phyloP scores from a whole-genome alignment of 257 asterid species.

The Anisodus acutangulus region DNA sequence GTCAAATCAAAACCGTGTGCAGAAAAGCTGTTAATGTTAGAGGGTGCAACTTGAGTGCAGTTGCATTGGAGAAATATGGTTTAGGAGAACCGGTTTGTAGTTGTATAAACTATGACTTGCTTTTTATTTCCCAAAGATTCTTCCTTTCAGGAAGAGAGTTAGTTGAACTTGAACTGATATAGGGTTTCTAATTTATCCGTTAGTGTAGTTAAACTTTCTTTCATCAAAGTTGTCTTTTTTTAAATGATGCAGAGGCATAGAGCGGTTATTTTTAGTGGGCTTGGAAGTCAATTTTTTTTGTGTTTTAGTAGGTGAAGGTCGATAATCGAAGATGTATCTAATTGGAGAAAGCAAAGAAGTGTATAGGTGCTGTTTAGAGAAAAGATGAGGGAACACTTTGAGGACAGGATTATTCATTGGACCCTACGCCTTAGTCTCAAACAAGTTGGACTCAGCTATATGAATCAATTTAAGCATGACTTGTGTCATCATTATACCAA shows the following conservation, averaged over 20 bases:
- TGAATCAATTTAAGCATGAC: slow-evolving; percentile 18
- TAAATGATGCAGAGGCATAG: not conserved
- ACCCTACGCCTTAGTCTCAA: not conserved
- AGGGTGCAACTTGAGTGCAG: not conserved
- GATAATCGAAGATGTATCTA: not conserved
- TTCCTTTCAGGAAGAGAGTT: not conserved
- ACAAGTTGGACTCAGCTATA: not conserved
- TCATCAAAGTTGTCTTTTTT: slow-evolving; percentile 5
- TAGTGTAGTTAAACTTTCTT: not conserved
- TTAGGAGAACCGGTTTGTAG: not conserved
- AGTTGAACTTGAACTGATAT: not conserved
- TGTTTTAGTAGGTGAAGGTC: not conserved
- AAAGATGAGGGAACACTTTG: not conserved
- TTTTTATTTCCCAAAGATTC: not conserved
- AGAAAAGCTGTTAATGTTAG: not conserved
- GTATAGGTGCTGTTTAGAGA: not conserved
- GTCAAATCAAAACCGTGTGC: not conserved
- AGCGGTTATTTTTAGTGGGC: not conserved
- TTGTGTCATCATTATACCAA: not conserved
- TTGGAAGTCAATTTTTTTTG: not conserved
- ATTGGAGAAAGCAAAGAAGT: not conserved
- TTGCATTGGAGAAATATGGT: slow-evolving; percentile 14
- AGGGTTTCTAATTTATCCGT: not conserved
- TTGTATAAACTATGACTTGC: slow-evolving; percentile 1
- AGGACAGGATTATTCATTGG: not conserved